Conservation (phyloP, 2,329 filamentous ascomycete species). For the Aspergillus ochraceoroseus region DNA sequence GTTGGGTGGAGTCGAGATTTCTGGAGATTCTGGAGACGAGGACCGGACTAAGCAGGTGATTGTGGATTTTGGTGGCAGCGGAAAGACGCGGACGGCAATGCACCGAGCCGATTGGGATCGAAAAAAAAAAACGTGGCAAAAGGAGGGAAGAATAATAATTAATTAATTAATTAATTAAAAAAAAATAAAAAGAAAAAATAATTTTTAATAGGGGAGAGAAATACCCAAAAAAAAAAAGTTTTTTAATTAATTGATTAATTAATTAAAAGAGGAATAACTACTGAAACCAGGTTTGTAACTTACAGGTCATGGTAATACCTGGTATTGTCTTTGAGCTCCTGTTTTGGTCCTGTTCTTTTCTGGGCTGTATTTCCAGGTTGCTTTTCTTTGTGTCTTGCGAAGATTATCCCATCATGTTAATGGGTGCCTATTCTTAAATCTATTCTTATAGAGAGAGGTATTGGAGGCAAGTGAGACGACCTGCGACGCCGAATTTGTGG, state of each 20-base stretch:
- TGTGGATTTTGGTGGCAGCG: slow-evolving; percentile 30
- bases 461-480: no score
- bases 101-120: slow-evolving; percentile 31
- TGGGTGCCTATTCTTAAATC: no score
- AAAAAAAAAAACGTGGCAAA: slow-evolving; percentile 31
- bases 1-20: slow-evolving; percentile 13
- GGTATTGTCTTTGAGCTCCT: no score
- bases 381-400: no score
- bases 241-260: no score
- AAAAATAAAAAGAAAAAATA: slow-evolving; percentile 14
- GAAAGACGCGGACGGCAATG: slow-evolving; percentile 36
- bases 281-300: slow-evolving; percentile 6
- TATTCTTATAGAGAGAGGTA: no score
- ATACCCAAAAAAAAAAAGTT: slow-evolving; percentile 24
- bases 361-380: slow-evolving; percentile 17
- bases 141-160: no score
- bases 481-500: no score
- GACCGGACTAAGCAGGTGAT: slow-evolving; percentile 18
- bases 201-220: slow-evolving; percentile 23
- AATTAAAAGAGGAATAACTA: slow-evolving; percentile 2
- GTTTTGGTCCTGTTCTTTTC: slow-evolving; percentile 4
- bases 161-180: no score
- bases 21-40: slow-evolving; percentile 18
- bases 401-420: no score
- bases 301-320: slow-evolving; percentile 14